Conservation (phyloP, 805 yeast species). For the Spathaspora arborariae region DNA sequence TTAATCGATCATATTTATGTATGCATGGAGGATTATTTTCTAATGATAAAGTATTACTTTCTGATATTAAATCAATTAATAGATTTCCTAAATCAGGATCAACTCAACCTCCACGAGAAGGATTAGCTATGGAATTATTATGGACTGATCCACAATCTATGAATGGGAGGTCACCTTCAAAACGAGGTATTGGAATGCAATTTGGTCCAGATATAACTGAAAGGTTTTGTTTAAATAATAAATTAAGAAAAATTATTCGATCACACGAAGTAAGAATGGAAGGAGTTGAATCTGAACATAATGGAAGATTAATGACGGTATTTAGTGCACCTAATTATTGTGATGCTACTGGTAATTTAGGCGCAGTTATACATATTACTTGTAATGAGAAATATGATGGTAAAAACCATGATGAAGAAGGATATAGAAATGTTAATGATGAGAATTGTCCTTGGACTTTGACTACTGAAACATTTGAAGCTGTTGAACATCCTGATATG, state of each 20-base stretch:
- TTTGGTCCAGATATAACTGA: constrained; percentile 95
- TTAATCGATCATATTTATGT: constrained; percentile 75
- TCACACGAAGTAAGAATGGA: constrained; percentile 94
- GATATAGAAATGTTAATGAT: constrained; percentile 33
- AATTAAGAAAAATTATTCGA: constrained; percentile 75
- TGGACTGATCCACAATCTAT: constrained; percentile 95
- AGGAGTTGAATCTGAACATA: constrained; percentile 86
- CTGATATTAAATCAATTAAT: constrained; percentile 69
- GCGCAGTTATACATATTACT: constrained; percentile 79
- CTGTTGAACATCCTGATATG: constrained; percentile 85
- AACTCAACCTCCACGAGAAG: constrained; percentile 84
- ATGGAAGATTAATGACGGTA: constrained; percentile 85
- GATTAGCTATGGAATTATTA: constrained; percentile 90
- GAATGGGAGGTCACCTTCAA: constrained; percentile 79
- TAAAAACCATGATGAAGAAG: constrained; percentile 38
- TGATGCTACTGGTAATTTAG: constrained; percentile 86
- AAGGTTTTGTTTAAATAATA: constrained; percentile 67
- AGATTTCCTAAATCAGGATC: constrained; percentile 51
- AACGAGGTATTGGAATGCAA: constrained; percentile 93
- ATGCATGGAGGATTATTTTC: constrained; percentile 97
- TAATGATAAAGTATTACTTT: constrained; percentile 63
- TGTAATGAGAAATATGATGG: constrained; percentile 43
- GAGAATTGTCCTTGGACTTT: constrained; percentile 44
- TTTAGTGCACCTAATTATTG: constrained; percentile 98
- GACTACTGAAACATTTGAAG: constrained; percentile 60